Conservation (phyloP, 2,329 filamentous ascomycete genomes). For the Scedosporium minutisporum region DNA sequence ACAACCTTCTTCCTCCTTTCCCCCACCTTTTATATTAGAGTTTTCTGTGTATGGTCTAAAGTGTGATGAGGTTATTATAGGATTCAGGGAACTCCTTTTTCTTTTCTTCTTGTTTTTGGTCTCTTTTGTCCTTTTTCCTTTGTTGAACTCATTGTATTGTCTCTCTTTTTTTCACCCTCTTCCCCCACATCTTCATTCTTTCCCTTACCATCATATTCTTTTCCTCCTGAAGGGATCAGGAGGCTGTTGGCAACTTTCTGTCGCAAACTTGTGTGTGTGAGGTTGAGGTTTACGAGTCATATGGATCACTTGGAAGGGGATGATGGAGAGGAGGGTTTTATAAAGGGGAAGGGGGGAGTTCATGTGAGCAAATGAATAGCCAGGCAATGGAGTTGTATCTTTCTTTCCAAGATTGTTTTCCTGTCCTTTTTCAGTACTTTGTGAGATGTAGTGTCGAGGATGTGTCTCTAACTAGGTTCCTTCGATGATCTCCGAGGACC, state of each 20-base stretch:
- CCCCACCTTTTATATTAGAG: conserved; percentile 1
- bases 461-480: too few species aligned
- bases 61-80: not conserved
- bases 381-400: not conserved
- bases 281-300: not conserved
- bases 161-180: not conserved
- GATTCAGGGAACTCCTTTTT: not conserved
- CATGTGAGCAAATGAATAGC: conserved; percentile 1
- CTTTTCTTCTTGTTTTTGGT: not conserved
- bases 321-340: not conserved
- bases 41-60: not conserved
- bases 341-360: not conserved
- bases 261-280: too few species aligned
- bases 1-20: not conserved
- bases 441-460: too few species aligned
- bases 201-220: not conserved
- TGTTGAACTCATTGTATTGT: not conserved
- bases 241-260: too few species aligned
- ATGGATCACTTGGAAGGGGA: not conserved
- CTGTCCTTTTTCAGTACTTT: not conserved
- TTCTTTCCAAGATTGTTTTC: not conserved
- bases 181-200: conserved; percentile 3
- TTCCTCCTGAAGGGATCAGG: not conserved
- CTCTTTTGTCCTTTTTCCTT: not conserved
- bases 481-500: too few species aligned